Percentiles rank a stretch among this genome's conserved stretches.
These are phyloP conservation scores for Cryptococcus sp. DNA, from an alignment of 1,284 basidiomycete genomes.

Conservation along the genomic window DNA sequence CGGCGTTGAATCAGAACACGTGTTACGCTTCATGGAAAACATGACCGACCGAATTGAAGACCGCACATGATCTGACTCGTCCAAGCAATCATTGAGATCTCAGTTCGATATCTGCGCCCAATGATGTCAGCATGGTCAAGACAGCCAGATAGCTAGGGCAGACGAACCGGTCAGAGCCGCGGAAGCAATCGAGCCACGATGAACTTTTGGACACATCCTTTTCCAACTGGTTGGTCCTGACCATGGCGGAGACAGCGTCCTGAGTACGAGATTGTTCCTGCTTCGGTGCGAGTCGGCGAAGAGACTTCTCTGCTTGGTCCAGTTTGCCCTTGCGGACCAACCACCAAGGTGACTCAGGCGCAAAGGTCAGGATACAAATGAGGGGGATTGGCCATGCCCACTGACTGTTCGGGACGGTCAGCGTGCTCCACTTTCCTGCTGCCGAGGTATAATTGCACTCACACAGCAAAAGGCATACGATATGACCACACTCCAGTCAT, in stretches of 20 bases:
- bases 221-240: conserved; percentile 38
- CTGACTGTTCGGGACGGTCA: conserved; percentile 23
- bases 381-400: conserved; percentile 52
- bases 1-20: neutral
- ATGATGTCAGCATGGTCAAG: too few species aligned
- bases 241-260: conserved; percentile 30
- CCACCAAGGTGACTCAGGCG: conserved; percentile 42
- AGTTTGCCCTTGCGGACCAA: conserved; percentile 35
- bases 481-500: conserved; percentile 7
- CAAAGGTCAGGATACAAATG: conserved; percentile 24
- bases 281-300: conserved; percentile 23
- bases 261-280: conserved; percentile 8
- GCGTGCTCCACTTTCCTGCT: too few species aligned
- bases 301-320: conserved; percentile 26
- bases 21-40: too few species aligned
- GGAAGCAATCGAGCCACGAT: conserved; percentile 50
- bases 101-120: conserved; percentile 15
- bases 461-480: conserved; percentile 29
- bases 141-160: too few species aligned
- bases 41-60: too few species aligned
- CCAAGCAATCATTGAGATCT: conserved; percentile 23
- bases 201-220: conserved; percentile 36
- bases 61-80: conserved; percentile 23
- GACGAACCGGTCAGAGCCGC: conserved; percentile 37
- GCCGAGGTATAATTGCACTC: too few species aligned